These are phyloP conservation scores for Suillus decipiens DNA, from an alignment of 768 basidiomycete species.

Conservation along the genomic window DNA sequence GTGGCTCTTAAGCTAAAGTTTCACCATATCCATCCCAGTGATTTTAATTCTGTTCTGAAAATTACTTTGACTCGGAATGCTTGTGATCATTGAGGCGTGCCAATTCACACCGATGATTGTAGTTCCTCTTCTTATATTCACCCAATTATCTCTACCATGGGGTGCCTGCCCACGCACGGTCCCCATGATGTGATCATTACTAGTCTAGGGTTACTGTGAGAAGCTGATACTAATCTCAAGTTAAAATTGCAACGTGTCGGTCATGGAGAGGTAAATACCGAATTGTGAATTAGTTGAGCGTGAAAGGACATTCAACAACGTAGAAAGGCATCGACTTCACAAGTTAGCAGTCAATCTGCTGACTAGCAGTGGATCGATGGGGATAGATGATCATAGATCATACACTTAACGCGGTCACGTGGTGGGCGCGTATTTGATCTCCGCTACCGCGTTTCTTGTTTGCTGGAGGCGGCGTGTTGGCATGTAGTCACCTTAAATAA, in stretches of 20 bases:
- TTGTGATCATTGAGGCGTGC: constrained; percentile 3
- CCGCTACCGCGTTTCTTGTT: constrained; percentile 29
- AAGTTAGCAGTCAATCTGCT: background rate
- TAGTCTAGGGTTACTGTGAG: background rate
- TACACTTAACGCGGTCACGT: constrained; percentile 30
- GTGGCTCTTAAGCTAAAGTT: constrained; percentile 15
- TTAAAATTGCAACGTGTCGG: background rate
- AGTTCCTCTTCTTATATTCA: background rate
- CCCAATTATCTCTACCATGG: background rate
- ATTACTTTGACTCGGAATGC: background rate
- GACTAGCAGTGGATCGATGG: background rate
- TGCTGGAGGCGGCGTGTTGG: constrained; percentile 17
- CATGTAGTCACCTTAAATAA: constrained; percentile 27
- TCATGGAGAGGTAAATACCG: background rate
- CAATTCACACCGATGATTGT: background rate
- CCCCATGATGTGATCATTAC: background rate
- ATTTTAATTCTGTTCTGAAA: background rate
- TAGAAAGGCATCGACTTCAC: background rate
- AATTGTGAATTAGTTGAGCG: background rate
- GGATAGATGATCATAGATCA: constrained; percentile 21
- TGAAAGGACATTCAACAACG: background rate
- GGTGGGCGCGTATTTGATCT: constrained; percentile 24
- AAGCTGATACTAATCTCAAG: background rate
- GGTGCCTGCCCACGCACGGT: background rate
- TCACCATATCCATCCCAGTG: background rate